Conservation (phyloP, 208 protist species). For the Phytomonas sp. region DNA sequence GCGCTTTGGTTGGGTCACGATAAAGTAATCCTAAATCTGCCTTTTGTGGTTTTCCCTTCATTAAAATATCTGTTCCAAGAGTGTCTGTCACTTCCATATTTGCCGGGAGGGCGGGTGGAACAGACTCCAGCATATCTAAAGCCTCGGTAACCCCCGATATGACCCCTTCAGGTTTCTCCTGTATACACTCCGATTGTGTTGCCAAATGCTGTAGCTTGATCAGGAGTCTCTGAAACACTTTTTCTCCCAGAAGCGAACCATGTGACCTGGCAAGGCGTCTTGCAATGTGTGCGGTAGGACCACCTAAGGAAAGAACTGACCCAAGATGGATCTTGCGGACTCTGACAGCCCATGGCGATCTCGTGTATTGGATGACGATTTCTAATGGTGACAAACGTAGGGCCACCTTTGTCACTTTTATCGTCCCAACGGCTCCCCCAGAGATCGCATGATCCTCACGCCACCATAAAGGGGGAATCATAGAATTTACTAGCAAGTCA, state of each 20-base stretch:
- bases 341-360: constrained; percentile 10
- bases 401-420: constrained; percentile 23
- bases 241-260: constrained; percentile 46
- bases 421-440: not conserved
- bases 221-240: constrained; percentile 45
- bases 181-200: not conserved
- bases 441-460: not conserved
- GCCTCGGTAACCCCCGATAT: not conserved
- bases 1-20: constrained; percentile 74
- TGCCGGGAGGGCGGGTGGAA: not conserved
- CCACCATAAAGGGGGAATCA: constrained; percentile 66
- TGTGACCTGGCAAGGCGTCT: constrained; percentile 45
- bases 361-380: constrained; percentile 57
- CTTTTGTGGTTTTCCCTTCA: constrained; percentile 36
- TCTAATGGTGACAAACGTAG: constrained; percentile 25
- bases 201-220: constrained; percentile 42
- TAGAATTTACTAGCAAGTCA: constrained; percentile 30
- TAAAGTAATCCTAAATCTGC: constrained; percentile 85
- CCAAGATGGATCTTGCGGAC: constrained; percentile 36
- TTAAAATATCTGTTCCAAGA: not conserved
- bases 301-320: constrained; percentile 10
- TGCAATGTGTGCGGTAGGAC: constrained; percentile 37
- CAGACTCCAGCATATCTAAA: not conserved
- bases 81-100: not conserved
- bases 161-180: not conserved